Conservation (phyloP, 345 rosid genomes). For the Eucalyptus urophylla region DNA sequence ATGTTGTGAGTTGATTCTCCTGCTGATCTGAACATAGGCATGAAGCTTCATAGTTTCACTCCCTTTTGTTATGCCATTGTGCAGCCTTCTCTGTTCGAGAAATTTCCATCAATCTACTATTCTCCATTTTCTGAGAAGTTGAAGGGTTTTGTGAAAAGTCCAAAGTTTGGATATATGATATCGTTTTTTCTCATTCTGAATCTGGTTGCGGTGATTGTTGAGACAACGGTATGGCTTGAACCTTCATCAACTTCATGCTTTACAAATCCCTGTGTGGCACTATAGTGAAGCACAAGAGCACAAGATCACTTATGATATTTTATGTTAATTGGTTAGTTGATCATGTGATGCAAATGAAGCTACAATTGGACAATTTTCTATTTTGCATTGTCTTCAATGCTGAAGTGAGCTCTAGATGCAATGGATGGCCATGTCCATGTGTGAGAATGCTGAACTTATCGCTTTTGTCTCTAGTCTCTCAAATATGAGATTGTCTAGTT, state of each 20-base stretch:
- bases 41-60: background rate
- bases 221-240: constrained; percentile 69
- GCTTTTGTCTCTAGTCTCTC: background rate
- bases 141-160: constrained; percentile 59
- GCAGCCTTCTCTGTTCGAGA: constrained; percentile 79
- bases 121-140: constrained; percentile 57
- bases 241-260: background rate
- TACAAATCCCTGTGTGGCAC: background rate
- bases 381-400: background rate
- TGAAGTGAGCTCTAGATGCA: background rate
- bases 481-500: background rate
- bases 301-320: background rate
- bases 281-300: background rate
- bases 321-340: background rate
- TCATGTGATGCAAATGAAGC: background rate
- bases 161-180: constrained; percentile 61
- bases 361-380: background rate
- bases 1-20: constrained; percentile 45
- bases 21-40: background rate
- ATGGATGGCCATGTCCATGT: background rate
- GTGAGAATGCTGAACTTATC: background rate
- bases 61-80: background rate
- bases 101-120: constrained; percentile 41
- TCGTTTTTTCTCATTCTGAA: constrained; percentile 72
- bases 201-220: constrained; percentile 72